Evolutionary conservation across 1,139 yeast genomes (phyloP).

Genomic region (Pichia sp.): DNA sequence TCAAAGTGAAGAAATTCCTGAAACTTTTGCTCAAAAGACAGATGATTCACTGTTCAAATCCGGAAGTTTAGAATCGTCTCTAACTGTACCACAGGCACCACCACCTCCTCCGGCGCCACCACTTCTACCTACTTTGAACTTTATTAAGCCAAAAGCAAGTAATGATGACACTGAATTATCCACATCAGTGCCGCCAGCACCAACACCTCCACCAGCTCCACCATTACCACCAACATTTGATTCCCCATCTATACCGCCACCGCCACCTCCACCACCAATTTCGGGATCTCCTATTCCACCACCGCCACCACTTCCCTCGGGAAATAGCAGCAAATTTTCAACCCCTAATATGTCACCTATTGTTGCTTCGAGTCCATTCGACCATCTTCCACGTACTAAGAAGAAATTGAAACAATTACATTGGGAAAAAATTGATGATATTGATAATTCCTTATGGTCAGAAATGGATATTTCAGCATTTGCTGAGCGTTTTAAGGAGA

Average conservation of each 20-base stretch:
- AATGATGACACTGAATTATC: neutral
- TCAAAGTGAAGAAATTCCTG: too few relatives aligned
- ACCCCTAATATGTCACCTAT: constrained; percentile 27
- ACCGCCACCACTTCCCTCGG: constrained; percentile 33
- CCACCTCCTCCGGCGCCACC: constrained; percentile 25
- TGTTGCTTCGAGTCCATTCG: constrained; percentile 40
- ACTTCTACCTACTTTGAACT: constrained; percentile 23
- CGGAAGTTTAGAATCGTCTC: too few relatives aligned
- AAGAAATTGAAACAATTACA: constrained; percentile 73
- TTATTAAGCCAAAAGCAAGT: neutral
- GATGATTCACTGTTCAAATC: too few relatives aligned
- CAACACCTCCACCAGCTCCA: constrained; percentile 27
- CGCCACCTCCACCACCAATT: constrained; percentile 24
- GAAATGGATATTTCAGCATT: constrained; percentile 39
- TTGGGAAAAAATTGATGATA: constrained; percentile 70
- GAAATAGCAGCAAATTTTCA: constrained; percentile 6
- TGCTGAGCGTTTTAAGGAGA: constrained; percentile 54
- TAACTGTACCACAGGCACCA: constrained; percentile 18
- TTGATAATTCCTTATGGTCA: constrained; percentile 65
- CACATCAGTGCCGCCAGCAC: neutral
- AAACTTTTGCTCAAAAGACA: too few relatives aligned
- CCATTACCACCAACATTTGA: constrained; percentile 13
- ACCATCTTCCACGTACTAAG: constrained; percentile 65
- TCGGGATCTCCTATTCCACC: constrained; percentile 31
- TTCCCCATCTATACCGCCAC: constrained; percentile 26